Conservation (phyloP, 78 protist genomes). For the Monosiga brevicollis region DNA sequence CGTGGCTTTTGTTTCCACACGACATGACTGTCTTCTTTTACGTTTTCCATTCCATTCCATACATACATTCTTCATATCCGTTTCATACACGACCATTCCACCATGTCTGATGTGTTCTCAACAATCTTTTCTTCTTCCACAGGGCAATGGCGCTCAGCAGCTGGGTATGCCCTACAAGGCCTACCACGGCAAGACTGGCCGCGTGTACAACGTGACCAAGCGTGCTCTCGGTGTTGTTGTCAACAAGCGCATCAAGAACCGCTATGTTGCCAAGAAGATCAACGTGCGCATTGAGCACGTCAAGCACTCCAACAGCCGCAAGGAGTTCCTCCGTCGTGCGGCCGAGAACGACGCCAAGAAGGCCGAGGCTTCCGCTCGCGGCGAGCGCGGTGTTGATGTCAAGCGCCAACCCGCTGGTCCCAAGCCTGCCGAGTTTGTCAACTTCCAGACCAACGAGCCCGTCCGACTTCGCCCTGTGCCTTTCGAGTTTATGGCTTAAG, state of each 20-base stretch:
- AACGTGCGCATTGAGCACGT: constrained; percentile 98
- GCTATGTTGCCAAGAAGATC: constrained; percentile 93
- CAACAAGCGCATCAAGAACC: constrained; percentile 86
- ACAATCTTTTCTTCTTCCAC: no score
- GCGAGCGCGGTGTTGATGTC: background rate
- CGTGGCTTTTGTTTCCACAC: no score
- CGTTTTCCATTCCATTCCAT: no score
- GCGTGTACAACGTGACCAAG: constrained; percentile 95
- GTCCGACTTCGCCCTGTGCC: no score
- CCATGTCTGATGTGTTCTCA: no score
- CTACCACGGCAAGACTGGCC: constrained; percentile 99
- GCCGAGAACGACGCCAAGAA: constrained; percentile 11
- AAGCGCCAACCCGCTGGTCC: background rate
- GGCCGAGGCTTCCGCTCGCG: background rate
- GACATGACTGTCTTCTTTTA: no score
- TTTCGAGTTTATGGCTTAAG: no score
- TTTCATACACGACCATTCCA: no score
- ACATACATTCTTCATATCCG: no score
- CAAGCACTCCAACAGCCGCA: constrained; percentile 79
- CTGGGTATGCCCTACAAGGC: constrained; percentile 99
- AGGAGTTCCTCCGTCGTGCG: constrained; percentile 64
- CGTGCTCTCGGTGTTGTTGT: constrained; percentile 96
- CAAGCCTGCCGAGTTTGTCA: background rate
- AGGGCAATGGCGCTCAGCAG: constrained; percentile 89
- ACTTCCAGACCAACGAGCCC: no score